Base-by-base conservation (phyloP, 257 asterid species). In the Solanum sejunctum region DNA sequence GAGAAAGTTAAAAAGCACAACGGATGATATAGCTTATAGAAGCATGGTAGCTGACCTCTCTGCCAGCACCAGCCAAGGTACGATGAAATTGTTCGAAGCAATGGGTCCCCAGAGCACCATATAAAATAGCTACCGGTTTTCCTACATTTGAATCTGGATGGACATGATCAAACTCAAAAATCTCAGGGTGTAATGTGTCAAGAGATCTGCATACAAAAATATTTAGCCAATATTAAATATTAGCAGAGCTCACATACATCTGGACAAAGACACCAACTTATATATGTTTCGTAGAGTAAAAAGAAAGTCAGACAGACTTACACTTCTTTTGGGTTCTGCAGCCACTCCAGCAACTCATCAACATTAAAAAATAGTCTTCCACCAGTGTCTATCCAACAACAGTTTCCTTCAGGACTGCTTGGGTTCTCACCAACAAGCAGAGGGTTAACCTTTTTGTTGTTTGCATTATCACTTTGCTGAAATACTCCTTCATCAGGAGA, bases 351-450 rank as follows among this genome's bases (percentile, higher is more conserved):
- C 88, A 97, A 92, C 86, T 95, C 97, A 20, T 75, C 43, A 57
- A 87, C 97, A 85, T 94, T 92, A 86, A 92, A 92, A 91, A 93
- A 92, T 52, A 97, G 84, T 54, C 95, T 88, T 13, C 94, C 92
- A 52, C 98, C 99, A 86, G 95, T 91, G 91, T 97, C 99, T 86
- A 97, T 95, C 99, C 99, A 97, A 85, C 98, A 95, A 86, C 99
- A 97, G 85, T 84, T 93, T 75, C 91, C 94, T 78, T 91, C 92
- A 77, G 89, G 92, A 87, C 91, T 89, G 54, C 70, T 85, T 83
- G 88, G 88, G 85, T 92, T 91, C 88, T 55, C 67, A 39, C 93
- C 98, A 86, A 84, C 87, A 73, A 86, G 87, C 51, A 85, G 79
- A 43, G 92, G 89, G 64, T 94, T 91, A 55, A 88, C 80, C 79